phyloP scores from a whole-genome alignment of 1,284 basidiomycete species.

The Stygiomarasmius scandens region DNA sequence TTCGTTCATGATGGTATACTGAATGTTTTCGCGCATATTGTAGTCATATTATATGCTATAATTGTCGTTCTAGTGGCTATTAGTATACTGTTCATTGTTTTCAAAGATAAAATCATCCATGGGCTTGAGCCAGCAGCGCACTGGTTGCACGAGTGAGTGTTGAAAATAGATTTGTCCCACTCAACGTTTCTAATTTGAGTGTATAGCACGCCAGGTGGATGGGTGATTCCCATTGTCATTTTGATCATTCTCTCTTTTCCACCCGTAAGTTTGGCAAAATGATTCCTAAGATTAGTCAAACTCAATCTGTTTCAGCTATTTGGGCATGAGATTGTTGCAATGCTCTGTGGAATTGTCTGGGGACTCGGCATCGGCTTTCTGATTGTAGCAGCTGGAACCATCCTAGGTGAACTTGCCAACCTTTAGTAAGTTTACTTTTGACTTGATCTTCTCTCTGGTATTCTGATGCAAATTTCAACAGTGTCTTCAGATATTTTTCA shows the following conservation, averaged over 20 bases:
- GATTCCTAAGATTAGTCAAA: neutral
- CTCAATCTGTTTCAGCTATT: constrained; percentile 53
- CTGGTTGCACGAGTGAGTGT: constrained; percentile 61
- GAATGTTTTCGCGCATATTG: no score
- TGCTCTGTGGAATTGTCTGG: constrained; percentile 77
- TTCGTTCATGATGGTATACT: no score
- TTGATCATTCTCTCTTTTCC: constrained; percentile 80
- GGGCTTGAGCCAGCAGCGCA: constrained; percentile 67
- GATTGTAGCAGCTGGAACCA: constrained; percentile 70
- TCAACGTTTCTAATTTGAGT: constrained; percentile 22
- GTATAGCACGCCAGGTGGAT: constrained; percentile 51
- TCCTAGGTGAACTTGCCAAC: constrained; percentile 71
- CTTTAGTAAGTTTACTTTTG: constrained; percentile 52
- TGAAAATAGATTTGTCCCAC: neutral
- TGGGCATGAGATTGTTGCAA: constrained; percentile 77
- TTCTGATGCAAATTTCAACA: constrained; percentile 19
- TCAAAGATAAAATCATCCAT: constrained; percentile 64
- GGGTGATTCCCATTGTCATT: constrained; percentile 82
- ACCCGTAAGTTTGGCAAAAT: constrained; percentile 47
- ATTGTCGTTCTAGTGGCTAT: constrained; percentile 41
- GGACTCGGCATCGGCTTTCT: constrained; percentile 70
- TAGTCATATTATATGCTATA: constrained; percentile 16
- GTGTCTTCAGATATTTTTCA: constrained; percentile 67
- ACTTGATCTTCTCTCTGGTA: neutral
- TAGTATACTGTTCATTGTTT: constrained; percentile 63